phyloP scores from a whole-genome alignment of 2,329 filamentous ascomycete species.

The Cladophialophora exuberans region DNA sequence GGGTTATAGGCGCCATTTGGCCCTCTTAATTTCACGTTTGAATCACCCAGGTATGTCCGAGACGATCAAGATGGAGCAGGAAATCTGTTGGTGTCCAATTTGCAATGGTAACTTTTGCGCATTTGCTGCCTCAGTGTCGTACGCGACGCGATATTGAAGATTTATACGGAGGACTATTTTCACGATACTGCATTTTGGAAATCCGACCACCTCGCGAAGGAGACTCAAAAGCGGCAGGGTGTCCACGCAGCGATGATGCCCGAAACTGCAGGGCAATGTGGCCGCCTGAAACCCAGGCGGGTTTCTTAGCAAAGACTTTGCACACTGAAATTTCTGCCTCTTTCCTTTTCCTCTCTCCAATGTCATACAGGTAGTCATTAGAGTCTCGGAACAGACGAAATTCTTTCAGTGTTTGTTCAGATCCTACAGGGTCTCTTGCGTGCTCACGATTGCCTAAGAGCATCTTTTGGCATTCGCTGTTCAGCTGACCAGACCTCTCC shows the following conservation, averaged over 20 bases:
- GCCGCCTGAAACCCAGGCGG: too few relatives aligned
- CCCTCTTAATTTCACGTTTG: too few relatives aligned
- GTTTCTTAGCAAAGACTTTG: not conserved
- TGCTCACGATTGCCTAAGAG: constrained; percentile 98
- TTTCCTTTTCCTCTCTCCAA: constrained; percentile 44
- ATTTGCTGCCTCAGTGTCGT: not conserved
- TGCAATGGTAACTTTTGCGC: not conserved
- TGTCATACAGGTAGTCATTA: constrained; percentile 87
- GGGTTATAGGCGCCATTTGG: constrained; percentile 46
- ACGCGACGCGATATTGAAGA: constrained; percentile 13
- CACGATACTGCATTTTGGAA: not conserved
- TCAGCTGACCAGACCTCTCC: constrained; percentile 66
- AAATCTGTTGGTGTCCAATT: not conserved
- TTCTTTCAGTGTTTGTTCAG: constrained; percentile 86
- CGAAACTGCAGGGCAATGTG: too few relatives aligned
- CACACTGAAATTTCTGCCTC: not conserved
- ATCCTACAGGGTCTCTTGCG: constrained; percentile 77
- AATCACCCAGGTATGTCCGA: not conserved
- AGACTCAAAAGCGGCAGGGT: too few relatives aligned
- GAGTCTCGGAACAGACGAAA: constrained; percentile 92
- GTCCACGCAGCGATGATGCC: too few relatives aligned
- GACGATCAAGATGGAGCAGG: not conserved
- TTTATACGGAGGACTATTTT: constrained; percentile 1
- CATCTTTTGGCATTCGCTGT: constrained; percentile 68
- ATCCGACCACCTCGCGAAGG: too few relatives aligned